A percentile compares a stretch with the other conserved stretches of the same genome.
Evolutionary conservation across 2,329 filamentous ascomycete species (phyloP).

Genomic region (Aspergillus sp.): DNA sequence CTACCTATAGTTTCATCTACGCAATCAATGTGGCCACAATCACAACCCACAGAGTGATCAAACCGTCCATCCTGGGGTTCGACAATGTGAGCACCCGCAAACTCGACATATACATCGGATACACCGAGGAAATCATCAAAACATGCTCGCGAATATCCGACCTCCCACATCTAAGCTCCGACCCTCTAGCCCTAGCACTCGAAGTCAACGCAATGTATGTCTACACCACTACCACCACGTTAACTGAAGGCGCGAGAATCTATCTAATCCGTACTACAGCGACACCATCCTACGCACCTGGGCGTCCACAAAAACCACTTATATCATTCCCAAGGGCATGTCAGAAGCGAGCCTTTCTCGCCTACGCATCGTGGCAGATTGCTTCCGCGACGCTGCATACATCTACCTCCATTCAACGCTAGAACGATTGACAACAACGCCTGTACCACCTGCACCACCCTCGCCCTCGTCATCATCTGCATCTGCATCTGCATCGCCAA

Average conservation of each 20-base stretch:
- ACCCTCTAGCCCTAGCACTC: constrained; percentile 23
- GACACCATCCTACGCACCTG: constrained; percentile 33
- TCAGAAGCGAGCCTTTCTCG: constrained; percentile 27
- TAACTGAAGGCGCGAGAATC: no score
- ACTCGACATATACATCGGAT: constrained; percentile 39
- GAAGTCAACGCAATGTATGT: constrained; percentile 32
- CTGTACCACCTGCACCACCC: neutral
- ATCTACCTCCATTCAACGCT: constrained; percentile 39
- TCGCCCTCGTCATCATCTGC: neutral
- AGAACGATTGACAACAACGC: constrained; percentile 22
- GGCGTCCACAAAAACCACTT: constrained; percentile 27
- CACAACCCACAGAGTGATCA: constrained; percentile 30
- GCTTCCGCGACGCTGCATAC: constrained; percentile 38
- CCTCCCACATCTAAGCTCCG: constrained; percentile 23
- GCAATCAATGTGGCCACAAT: constrained; percentile 35
- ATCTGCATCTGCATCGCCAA: neutral
- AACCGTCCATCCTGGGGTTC: constrained; percentile 17
- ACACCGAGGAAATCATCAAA: constrained; percentile 37
- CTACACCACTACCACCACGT: no score
- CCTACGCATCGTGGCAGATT: constrained; percentile 37
- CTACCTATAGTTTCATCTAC: constrained; percentile 30
- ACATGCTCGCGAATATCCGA: constrained; percentile 35
- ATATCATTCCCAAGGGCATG: constrained; percentile 33
- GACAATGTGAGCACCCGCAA: constrained; percentile 27
- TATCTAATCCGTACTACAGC: constrained; percentile 17